Evolutionary conservation across 2,329 filamentous ascomycete genomes (phyloP), one percentile per base, ranked within the genome.

Genomic region (Xylariaceae sp.): DNA sequence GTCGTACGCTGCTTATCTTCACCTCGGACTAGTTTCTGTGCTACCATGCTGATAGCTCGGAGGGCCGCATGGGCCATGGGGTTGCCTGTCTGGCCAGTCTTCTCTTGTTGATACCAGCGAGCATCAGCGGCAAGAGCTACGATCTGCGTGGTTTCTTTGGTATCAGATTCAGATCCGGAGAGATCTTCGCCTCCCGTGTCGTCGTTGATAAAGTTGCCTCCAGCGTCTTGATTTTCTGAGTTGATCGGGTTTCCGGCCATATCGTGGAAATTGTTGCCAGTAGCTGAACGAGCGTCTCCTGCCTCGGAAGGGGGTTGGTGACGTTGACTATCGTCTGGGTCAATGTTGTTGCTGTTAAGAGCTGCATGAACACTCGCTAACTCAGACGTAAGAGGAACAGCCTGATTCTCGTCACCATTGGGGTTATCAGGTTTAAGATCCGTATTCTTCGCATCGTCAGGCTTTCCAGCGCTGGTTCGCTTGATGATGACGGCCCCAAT

Each of bases 41-140:
- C 89, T 51, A 94, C 86, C 83, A 94, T 90, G 66, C 86, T 90
- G 64, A 94, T 89, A 49, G 86, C 89, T 57, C 90, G 81, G 67
- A 93, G 81, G 6, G 88, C 86, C 17, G 87, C 83, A 65, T 95
- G 90, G 22, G 84, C 87, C 79, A 92, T 86, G 39, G 87, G 83
- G 64, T 94, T 93, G 60, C 85, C 87, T 7, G 76, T 76, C 33
- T 72, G 74, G 36, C 73, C 70, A 19, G 66, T 65, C 53, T 69
- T 69, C 49, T 69, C 76, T 71, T 81, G 77, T 40, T 77, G 74
- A 62, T 81, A 73, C 82, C 85, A 88, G 60, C 89, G 84, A 57
- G 84, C 88, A 73, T 95, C 90, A 34, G 85, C 88, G 39, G 89
- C 88, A 55, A 90, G 77, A 17, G 85, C 88, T 52, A 94, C 81